Conservation (phyloP, 225 moss, liverwort and hornwort genomes). For the Bryoerythrophyllum caledonicum region DNA sequence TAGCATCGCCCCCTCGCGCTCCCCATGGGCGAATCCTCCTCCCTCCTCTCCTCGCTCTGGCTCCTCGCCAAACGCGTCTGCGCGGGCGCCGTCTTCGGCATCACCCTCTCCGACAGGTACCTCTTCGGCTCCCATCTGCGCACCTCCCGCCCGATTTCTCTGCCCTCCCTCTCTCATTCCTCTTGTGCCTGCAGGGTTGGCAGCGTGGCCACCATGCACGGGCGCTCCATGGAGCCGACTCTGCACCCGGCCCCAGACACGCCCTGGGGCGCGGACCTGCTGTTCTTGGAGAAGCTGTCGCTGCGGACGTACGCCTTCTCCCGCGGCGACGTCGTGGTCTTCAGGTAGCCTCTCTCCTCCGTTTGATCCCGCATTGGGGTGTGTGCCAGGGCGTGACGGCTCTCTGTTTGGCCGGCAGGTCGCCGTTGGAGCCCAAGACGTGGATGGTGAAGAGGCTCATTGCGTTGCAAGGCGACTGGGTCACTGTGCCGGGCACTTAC, state of each 20-base stretch:
- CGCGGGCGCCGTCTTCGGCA: constrained; percentile 80
- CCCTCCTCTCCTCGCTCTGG: constrained; percentile 49
- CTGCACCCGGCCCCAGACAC: constrained; percentile 70
- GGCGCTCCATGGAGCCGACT: constrained; percentile 95
- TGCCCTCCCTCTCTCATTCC: background rate
- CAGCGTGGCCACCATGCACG: constrained; percentile 77
- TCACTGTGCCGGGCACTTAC: constrained; percentile 94
- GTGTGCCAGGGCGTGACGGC: no score
- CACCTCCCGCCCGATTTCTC: no score
- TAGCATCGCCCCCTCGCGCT: background rate
- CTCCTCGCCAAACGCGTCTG: constrained; percentile 55
- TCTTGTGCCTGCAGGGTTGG: constrained; percentile 40
- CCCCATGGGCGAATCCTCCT: constrained; percentile 29
- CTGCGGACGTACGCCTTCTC: constrained; percentile 81
- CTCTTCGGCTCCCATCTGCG: no score
- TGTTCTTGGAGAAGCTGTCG: constrained; percentile 81
- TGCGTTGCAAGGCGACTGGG: constrained; percentile 97
- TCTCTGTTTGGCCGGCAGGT: constrained; percentile 49
- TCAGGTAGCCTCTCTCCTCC: constrained; percentile 57
- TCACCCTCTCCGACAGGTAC: constrained; percentile 86
- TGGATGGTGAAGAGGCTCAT: constrained; percentile 94
- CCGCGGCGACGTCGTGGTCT: constrained; percentile 97
- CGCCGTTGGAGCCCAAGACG: constrained; percentile 88
- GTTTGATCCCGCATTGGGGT: background rate
- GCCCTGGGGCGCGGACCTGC: constrained; percentile 63